Base-by-base conservation (phyloP, 192 early-diverging fungal species). In the Gamsiella multidivaricata region DNA sequence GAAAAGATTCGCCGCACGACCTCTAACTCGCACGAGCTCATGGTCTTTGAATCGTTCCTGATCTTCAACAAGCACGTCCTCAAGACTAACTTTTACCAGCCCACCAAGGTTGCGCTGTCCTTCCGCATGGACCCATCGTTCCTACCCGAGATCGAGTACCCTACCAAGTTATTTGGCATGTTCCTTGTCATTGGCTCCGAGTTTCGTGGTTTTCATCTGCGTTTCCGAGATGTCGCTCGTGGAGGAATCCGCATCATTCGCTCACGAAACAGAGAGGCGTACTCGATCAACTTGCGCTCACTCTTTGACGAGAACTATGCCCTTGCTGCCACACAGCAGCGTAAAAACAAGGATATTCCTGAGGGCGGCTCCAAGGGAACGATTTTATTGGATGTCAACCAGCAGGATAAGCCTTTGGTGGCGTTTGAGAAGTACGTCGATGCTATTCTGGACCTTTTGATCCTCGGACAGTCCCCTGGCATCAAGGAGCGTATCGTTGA, bases 11-110 rank as follows among this genome's bases (percentile, higher is more conserved):
- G 86, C 25, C 90, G 92, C 64, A 87, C 90, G 29, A 96, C 97
- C 29, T 87, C 91, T 61, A 99, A 98, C 87, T 87, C 87, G 60
- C 94, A 99, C 85, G 97, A 99, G 81, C 86, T 91, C 26, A 96
- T 96, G 88, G 95, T 94, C 61, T 91, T 99, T 82, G 93, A 98
- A 81, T 90, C 96, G 3, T 92, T 97, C 83, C 78, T 99, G n/a
- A 92, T 92, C 54, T 98, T 99, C 85, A 99, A 99, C 90, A 87
- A 92, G 83, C 94, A 97, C 79, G 93, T 98, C 29, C 88, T 98
- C 72, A 99, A 99, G 88, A 99, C 97, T 83, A 99, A 99, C 88
- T 98, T 99, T 79, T 99, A 98, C 86, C 96, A 99, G 83, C 92
- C 96, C 25, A 97, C 97, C 79, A 99, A 99, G 89, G 97, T 99